Base-by-base conservation (phyloP, 2,329 filamentous ascomycete species). In the Epicoccum sorghinum region DNA sequence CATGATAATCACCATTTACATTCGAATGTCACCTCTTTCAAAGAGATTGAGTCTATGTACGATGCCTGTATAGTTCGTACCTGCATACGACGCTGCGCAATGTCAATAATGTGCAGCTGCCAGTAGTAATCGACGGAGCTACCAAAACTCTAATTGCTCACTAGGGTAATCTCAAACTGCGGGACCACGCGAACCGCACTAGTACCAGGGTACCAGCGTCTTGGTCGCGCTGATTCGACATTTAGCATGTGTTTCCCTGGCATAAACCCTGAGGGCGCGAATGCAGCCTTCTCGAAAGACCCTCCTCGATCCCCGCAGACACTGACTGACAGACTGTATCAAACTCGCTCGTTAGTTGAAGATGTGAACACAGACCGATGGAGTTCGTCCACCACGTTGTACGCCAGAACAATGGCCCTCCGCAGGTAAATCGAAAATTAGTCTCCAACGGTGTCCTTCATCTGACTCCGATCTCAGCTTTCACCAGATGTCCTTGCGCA, bases 401-500 rank as follows among this genome's bases (percentile, higher is more conserved):
- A 37, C 53, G 53, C 44, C 53, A 56, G 39, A 30, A 44, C 18
- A n/a, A 52, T 44, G 47, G 43, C 36, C 40, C 24, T 22, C 42
- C 30, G 22, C 25, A 41, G 47, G 53, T 56, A 56, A 36, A 13
- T 6, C 27, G 27, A 7, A 29, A 23, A 27, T 29, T 13, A 13
- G 2, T 29, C n/a, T 12, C 29, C 14, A 4, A n/a, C 7, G n/a
- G 27, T 30, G 1, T 36, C 3, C 2, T 18, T 14, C 24, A 12
- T 9, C 24, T 56, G 43, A 56, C 39, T 32, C 24, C 33, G 3
- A 22, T 14, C 13, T 23, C 23, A 56, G 53, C 43, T 52, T 18
- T 24, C 47, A 48, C 29, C 47, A 24, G 29, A 38, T 38, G 50
- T 45, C 7, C 43, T 53, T 12, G 52, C 60, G 12, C 50, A 65